These are phyloP conservation scores for Mycosphaerelloides madeirae DNA, from an alignment of 2,329 filamentous ascomycete genomes.

Conservation along the genomic window DNA sequence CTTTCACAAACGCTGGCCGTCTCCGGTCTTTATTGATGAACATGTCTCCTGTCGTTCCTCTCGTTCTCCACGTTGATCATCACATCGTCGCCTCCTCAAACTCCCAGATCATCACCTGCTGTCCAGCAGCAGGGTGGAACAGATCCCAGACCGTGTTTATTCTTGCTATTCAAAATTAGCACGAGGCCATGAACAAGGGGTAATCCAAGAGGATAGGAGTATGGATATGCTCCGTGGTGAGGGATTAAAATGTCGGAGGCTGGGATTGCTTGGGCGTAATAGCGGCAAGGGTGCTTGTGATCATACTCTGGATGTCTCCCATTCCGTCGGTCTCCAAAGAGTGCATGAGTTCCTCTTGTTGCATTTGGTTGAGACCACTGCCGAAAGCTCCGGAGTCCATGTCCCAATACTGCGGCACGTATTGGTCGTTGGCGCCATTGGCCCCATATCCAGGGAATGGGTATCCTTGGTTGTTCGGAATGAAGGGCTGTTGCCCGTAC, in stretches of 20 bases:
- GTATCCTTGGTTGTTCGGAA: slow-evolving; percentile 23
- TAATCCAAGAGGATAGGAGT: no score
- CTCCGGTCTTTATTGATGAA: no score
- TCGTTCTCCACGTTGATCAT: no score
- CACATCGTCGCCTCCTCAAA: background rate
- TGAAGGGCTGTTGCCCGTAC: slow-evolving; percentile 22
- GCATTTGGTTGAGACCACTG: slow-evolving; percentile 30
- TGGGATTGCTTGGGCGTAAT: slow-evolving; percentile 25
- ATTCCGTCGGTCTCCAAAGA: slow-evolving; percentile 35
- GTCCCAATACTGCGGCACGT: slow-evolving; percentile 25
- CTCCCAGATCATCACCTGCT: background rate
- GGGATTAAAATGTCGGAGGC: slow-evolving; percentile 7
- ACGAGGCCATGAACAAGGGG: background rate
- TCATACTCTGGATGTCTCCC: slow-evolving; percentile 36
- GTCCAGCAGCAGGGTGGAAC: background rate
- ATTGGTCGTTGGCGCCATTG: slow-evolving; percentile 13
- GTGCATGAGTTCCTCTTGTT: slow-evolving; percentile 36
- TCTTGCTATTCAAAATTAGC: slow-evolving; percentile 4
- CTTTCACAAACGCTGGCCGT: background rate
- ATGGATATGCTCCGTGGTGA: background rate
- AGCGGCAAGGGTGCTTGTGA: slow-evolving; percentile 25
- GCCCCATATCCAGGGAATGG: slow-evolving; percentile 22
- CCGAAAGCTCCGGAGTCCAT: slow-evolving; percentile 29
- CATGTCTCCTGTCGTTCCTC: no score
- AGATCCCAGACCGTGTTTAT: background rate